Base-by-base conservation (phyloP, 2,329 filamentous ascomycete species). In the Lecanoromycetidae sp. region DNA sequence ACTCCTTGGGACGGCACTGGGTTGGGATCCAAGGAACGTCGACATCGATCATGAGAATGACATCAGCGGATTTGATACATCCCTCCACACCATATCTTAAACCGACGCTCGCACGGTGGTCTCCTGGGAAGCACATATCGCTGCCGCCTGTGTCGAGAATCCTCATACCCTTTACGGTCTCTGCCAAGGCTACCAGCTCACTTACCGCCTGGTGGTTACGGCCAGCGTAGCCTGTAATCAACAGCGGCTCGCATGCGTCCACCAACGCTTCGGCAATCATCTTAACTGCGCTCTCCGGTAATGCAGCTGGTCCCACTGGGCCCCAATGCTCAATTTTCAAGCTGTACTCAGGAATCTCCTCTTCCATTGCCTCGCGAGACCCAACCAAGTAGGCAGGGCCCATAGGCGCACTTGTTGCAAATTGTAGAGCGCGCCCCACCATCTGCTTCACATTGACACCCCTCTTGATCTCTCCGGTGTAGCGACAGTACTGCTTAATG, bases 1-100 rank as follows among this genome's bases (percentile, higher is more conserved):
- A 64, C 1, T 67, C 61, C 3, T 67, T 70, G 0, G 80, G 80
- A 37, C 72, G 71, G 64, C 75, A 80, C 51, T 79, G 77, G 0
- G 86, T 91, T n/a, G 82, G 80, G 46, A 95, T 87, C 87, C 87
- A 95, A 0, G 88, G 88, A 0, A 94, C 87, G 59, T 95, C 88
- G 54, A 87, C 93, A 63, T 95, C 84, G 20, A 94, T 60, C 2
- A 94, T 81, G 1, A 95, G 55, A 50, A 95, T 93, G 9, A 87
- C 76, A 61, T 95, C 90, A 0, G 88, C 86, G 0, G 77, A 77
- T 49, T 72, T 75, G 60, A 94, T 84, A 34, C 72, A 71, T 2
- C 84, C 77, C 43, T 94, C 83, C 2, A 76, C 71, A 3, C 86
- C 86, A 56, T 80, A 93, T 35, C 79, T 74, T 43, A 91, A 62